Evolutionary conservation across 139 green algal genomes (phyloP), one percentile per base, ranked within the genome.

Genomic region (Zygnema cylindricum): DNA sequence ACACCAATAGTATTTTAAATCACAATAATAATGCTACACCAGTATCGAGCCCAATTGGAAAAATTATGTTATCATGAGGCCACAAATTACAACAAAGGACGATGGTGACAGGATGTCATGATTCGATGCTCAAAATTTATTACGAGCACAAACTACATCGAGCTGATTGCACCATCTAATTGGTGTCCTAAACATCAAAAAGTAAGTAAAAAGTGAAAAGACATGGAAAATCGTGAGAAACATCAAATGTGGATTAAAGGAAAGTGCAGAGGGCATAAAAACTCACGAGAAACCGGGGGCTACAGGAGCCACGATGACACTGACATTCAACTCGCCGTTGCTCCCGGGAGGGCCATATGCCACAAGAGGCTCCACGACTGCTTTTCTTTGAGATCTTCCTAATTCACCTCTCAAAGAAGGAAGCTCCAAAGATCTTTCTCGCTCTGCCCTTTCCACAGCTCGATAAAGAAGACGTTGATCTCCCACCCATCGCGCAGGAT

Each of bases 271-370:
- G 49, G 43, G 23, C 1, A 23, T 1, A 33, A 57, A n/a, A n/a
- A 84, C 71, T 76, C 71, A 89, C 85, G 36, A 90, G 93, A 98
- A 98, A 33, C 95, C 95, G 0, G 88, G 32, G 1, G 84, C 54
- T 76, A 98, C 96, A 57, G 96, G 95, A 0, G 95, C 94, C 16
- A 96, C 96, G 16, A 99, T 93, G 0, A 98, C 94, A 42, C 88
- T 95, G 36, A 99, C 91, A 84, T 99, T 99, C 84, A 96, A 92
- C 88, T 99, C 96, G 0, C 96, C 96, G 25, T 89, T 95, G 69
- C 93, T 95, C 23, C 95, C 96, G 2, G 95, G 49, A 0, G 96
- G 96, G 0, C 96, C 96, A 81, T 95, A 98, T 0, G 95, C 96
- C 0, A 92, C 93, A n/a, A 94, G 81, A 0, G 96, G 96, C 82